phyloP scores from a whole-genome alignment of 768 basidiomycete species.

The Lactarius sanguifluus region DNA sequence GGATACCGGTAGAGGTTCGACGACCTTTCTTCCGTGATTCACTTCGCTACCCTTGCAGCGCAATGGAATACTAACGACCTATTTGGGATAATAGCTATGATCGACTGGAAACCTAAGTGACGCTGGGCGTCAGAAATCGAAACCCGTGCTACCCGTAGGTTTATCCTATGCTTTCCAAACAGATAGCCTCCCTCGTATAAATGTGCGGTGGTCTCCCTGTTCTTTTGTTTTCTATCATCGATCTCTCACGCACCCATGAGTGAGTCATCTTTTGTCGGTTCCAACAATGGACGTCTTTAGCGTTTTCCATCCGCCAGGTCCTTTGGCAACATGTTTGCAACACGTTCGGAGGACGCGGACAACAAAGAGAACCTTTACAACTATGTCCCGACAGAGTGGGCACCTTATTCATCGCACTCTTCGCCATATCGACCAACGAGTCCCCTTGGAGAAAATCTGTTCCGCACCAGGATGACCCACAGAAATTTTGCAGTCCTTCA shows the following conservation, averaged over 20 bases:
- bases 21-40: background rate
- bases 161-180: background rate
- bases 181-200: background rate
- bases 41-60: background rate
- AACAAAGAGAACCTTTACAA: background rate
- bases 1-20: background rate
- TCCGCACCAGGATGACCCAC: background rate
- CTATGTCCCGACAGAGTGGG: constrained; percentile 22
- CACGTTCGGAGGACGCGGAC: background rate
- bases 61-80: background rate
- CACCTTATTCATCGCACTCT: constrained; percentile 11
- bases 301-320: background rate
- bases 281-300: background rate
- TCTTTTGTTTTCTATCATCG: background rate
- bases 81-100: background rate
- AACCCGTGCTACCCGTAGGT: background rate
- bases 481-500: constrained; percentile 30
- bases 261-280: background rate
- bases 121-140: background rate
- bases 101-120: background rate
- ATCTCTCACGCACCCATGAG: background rate
- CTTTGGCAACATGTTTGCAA: background rate
- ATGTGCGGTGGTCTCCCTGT: background rate
- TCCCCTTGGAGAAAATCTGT: background rate
- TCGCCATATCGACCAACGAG: constrained; percentile 10